Conservation (phyloP, 805 yeast species). For the Candida insectorum region DNA sequence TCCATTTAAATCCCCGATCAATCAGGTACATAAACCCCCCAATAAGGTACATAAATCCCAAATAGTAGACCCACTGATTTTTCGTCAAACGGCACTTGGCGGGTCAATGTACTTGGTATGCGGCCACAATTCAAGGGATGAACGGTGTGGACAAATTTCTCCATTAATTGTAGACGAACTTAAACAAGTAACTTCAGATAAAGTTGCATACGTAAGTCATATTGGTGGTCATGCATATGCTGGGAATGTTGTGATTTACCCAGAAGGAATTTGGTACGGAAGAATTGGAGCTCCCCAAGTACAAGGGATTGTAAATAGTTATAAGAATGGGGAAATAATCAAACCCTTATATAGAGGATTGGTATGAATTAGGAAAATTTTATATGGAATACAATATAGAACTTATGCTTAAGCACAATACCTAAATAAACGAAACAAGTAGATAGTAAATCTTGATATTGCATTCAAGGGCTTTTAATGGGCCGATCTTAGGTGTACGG, state of each 20-base stretch:
- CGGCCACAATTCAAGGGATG: constrained; percentile 63
- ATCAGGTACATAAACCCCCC: too few species aligned
- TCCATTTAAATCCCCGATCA: constrained; percentile 15
- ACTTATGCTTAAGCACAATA: too few species aligned
- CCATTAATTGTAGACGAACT: constrained; percentile 56
- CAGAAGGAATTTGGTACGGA: constrained; percentile 68
- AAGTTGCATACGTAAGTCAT: constrained; percentile 64
- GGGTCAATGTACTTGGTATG: constrained; percentile 51
- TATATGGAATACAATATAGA: too few species aligned
- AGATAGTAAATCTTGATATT: too few species aligned
- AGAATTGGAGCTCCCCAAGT: constrained; percentile 63
- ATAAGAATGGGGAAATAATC: constrained; percentile 48
- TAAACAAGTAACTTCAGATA: constrained; percentile 28
- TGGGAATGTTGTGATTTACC: constrained; percentile 67
- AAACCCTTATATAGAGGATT: constrained; percentile 55
- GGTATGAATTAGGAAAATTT: not conserved
- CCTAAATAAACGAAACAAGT: too few species aligned
- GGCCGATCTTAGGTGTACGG: too few species aligned
- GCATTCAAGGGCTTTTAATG: too few species aligned
- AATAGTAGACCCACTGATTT: not conserved
- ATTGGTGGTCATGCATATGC: constrained; percentile 88
- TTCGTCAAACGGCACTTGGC: constrained; percentile 4
- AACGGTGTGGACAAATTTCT: constrained; percentile 65
- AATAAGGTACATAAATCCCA: not conserved
- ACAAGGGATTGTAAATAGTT: constrained; percentile 63